Evolutionary conservation across 345 rosid species (phyloP), one percentile per base, ranked within the genome.

Genomic region (Aethionema arabicum): DNA sequence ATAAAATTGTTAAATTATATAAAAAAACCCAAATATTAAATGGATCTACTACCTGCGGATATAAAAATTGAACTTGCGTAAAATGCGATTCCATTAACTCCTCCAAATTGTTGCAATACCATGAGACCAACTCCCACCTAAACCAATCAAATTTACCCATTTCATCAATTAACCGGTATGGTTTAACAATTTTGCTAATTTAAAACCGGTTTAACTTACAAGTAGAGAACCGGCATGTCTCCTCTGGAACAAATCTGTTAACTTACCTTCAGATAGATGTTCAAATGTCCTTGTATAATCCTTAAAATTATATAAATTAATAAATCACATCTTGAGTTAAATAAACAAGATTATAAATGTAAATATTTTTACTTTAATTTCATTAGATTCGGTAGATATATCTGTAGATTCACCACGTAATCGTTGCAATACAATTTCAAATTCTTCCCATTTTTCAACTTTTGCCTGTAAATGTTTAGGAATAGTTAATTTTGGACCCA

Each of bases 101-200:
- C 96, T 61, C 96, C 95, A 56, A 89, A 80, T 64, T 86, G 91
- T 79, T 86, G 96, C 75, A 89, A 65, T 38, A 59, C 81, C 96
- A 89, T 86, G 57, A 89, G 65, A 27, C 96, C 95, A 59, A 84
- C 78, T 29, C 82, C 90, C 27, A 85, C 82, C 90, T 82, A 60
- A 32, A 43, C 27, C 10, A 11, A 52, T 41, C 27, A 21, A 21
- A 2, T 1, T 21, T 1, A 1, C 27, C 6, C 12, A 68, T 60
- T n/a, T 49, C 21, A 54, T 61, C 47, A 38, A 47, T 47, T 8
- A 15, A 56, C 36, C 45, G 3, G 41, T 6, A 12, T 2, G 27
- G 30, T 33, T 15, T n/a, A 11, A 11, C 30, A 9, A 60, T 16
- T 38, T 11, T 2, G 16, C 5, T 27, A 4, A 0, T 21, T 11